phyloP scores from a whole-genome alignment of 2,329 filamentous ascomycete species.

The Penicillium vulpinum region DNA sequence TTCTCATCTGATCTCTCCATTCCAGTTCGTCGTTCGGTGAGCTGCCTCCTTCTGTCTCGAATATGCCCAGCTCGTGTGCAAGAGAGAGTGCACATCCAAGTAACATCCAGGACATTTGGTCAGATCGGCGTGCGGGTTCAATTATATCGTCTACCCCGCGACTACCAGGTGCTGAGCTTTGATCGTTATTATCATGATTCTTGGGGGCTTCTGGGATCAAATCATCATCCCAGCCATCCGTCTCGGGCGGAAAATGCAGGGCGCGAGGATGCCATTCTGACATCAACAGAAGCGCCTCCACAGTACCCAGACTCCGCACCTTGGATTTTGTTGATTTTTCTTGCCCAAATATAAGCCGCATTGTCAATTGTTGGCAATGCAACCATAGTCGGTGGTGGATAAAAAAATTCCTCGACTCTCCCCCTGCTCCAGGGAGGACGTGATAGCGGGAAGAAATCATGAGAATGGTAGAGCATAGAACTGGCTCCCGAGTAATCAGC shows the following conservation, averaged over 20 bases:
- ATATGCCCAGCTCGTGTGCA: constrained; percentile 55
- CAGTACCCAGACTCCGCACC: constrained; percentile 52
- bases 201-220: constrained; percentile 46
- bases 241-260: constrained; percentile 55
- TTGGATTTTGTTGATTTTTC: constrained; percentile 54
- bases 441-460: constrained; percentile 58
- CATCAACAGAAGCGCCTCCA: constrained; percentile 56
- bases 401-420: constrained; percentile 53
- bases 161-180: constrained; percentile 35
- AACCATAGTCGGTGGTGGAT: constrained; percentile 58
- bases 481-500: constrained; percentile 53
- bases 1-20: constrained; percentile 32
- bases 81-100: constrained; percentile 56
- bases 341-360: constrained; percentile 56
- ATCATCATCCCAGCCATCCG: constrained; percentile 58
- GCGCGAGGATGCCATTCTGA: constrained; percentile 59
- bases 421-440: constrained; percentile 43
- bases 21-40: constrained; percentile 26
- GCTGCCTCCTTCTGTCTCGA: constrained; percentile 43
- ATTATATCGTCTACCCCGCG: constrained; percentile 57
- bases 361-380: constrained; percentile 55
- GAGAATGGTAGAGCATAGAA: constrained; percentile 55
- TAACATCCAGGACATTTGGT: constrained; percentile 63
- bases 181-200: constrained; percentile 29
- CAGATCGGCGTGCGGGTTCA: constrained; percentile 55